Evolutionary conservation across 2,329 filamentous ascomycete genomes (phyloP).

Genomic region (Scedosporium apiospermum): DNA sequence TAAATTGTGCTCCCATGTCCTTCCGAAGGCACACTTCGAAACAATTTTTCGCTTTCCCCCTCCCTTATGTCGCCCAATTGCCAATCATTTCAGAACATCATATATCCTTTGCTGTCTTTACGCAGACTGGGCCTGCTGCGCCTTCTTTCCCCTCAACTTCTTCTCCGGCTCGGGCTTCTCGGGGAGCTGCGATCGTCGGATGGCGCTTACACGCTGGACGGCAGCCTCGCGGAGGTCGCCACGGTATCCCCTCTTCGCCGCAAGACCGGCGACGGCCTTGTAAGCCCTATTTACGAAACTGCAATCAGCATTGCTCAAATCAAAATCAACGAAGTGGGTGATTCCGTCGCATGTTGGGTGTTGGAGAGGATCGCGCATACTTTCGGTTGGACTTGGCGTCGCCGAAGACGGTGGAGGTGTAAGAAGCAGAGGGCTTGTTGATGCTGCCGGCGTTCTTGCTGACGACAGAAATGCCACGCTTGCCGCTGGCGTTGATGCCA

Average conservation of each 20-base stretch:
- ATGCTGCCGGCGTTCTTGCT: conserved; percentile 71
- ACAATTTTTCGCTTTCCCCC: background rate
- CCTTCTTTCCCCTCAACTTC: conserved; percentile 75
- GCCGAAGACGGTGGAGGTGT: conserved; percentile 59
- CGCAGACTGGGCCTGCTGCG: conserved; percentile 51
- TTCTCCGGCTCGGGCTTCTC: conserved; percentile 64
- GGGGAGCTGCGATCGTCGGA: conserved; percentile 69
- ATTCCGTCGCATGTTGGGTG: background rate
- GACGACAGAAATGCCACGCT: conserved; percentile 70
- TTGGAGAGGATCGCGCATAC: conserved; percentile 14
- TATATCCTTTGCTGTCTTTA: background rate
- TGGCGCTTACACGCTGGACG: conserved; percentile 77
- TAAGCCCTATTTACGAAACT: conserved; percentile 57
- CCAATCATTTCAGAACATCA: conserved; percentile 2
- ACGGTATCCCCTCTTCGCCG: conserved; percentile 80
- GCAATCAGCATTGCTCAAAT: background rate
- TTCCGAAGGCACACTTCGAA: background rate
- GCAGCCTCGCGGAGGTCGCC: conserved; percentile 67
- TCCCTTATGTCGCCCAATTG: background rate
- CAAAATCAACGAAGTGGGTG: background rate
- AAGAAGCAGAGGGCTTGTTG: conserved; percentile 63
- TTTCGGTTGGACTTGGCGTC: conserved; percentile 69
- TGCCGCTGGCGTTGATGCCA: conserved; percentile 64
- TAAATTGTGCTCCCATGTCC: background rate
- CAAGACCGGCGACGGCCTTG: conserved; percentile 73